Evolutionary conservation across 169 alveolate species (phyloP).

Genomic region (Plasmodium coatneyi): DNA sequence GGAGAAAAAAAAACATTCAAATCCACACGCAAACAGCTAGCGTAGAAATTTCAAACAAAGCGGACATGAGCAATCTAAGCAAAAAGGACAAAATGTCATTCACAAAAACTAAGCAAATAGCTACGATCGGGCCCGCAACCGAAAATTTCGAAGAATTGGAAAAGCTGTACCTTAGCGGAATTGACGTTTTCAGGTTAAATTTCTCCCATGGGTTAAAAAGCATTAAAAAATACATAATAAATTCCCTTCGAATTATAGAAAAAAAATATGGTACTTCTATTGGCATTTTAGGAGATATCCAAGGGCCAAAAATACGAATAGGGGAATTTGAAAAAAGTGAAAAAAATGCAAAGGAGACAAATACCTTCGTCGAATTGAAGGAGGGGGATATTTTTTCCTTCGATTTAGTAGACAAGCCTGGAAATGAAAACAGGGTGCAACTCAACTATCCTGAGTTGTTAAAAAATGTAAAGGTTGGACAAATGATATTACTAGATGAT

Average conservation of each 20-base stretch:
- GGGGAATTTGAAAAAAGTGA: constrained; percentile 85
- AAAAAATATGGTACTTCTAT: constrained; percentile 74
- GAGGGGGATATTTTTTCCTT: constrained; percentile 84
- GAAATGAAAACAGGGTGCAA: constrained; percentile 77
- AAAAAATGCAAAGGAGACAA: constrained; percentile 74
- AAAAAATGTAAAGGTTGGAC: constrained; percentile 78
- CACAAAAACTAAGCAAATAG: constrained; percentile 83
- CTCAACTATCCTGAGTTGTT: constrained; percentile 82
- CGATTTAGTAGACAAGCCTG: constrained; percentile 79
- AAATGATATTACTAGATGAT: constrained; percentile 84
- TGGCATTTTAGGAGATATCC: constrained; percentile 85
- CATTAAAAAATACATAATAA: constrained; percentile 73
- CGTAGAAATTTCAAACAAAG: neutral
- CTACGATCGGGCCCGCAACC: constrained; percentile 88
- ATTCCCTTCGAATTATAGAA: constrained; percentile 80
- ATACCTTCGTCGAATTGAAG: constrained; percentile 82
- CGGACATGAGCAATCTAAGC: neutral
- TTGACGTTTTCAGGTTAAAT: constrained; percentile 85
- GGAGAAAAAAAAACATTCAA: constrained; percentile 8
- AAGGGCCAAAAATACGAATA: constrained; percentile 88
- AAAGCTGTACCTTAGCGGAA: constrained; percentile 83
- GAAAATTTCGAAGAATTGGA: constrained; percentile 76
- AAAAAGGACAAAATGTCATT: constrained; percentile 30
- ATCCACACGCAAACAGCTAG: neutral
- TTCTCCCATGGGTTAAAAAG: constrained; percentile 86